Base-by-base conservation (phyloP, 306 rosid species). In the Astragalus glycyphyllos region DNA sequence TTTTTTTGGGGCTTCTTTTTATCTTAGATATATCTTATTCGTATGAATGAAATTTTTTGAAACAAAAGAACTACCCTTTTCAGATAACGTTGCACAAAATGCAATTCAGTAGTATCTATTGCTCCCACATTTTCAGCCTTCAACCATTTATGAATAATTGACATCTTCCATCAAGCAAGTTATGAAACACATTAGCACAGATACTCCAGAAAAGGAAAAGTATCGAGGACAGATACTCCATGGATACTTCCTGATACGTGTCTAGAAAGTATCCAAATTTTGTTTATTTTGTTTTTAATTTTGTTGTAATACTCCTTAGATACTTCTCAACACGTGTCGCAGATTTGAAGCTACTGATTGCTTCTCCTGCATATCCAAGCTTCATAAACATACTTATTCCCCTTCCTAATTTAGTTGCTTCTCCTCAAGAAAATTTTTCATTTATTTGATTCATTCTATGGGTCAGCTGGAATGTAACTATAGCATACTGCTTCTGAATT, bases 401-500 rank as follows among this genome's bases (percentile, higher is more conserved):
- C 37, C 26, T 60, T 3, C 20, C 56, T 42, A 12, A n/a, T n/a
- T 48, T 35, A 32, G 10, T 29, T 51, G 42, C 15, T 72, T 46
- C 34, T 42, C 10, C 8, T 48, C 7, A 58, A 75, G 46, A 31
- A 58, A 31, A 20, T 11, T 69, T 7, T 50, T 35, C 20, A 11
- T 65, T 34, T 32, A 12, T 45, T 45, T 41, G 35, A 44, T 54
- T 37, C 20, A 13, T 48, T 8, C 45, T 59, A 34, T 20, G 8
- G 53, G 72, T 34, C 55, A 32, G 20, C 0, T 77, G 62, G 10
- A 70, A 63, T 77, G 41, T 44, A 55, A 54, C 32, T 64, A 45
- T 48, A n/a, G 47, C 54, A 34, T 50, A 78, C 38, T 66, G 35
- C 14, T 73, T 72, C 29, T 79, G 58, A 50, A 66, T 44, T 58